These are phyloP conservation scores for Quillaja saponaria DNA, from an alignment of 306 rosid genomes.

Conservation along the genomic window DNA sequence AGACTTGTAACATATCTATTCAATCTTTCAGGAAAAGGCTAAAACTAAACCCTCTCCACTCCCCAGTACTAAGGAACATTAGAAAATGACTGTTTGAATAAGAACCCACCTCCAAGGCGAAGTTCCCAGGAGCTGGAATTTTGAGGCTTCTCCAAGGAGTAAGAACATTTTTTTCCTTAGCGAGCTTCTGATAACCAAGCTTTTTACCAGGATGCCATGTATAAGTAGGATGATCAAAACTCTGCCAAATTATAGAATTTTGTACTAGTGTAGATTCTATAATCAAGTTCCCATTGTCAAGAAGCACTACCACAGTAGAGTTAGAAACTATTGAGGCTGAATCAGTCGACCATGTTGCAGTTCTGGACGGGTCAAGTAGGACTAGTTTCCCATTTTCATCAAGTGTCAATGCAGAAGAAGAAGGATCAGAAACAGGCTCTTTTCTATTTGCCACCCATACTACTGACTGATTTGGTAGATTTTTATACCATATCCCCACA, in stretches of 20 bases:
- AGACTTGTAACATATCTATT: too few species aligned
- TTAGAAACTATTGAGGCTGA: not conserved
- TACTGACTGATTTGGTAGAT: conserved; percentile 9
- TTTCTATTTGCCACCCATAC: conserved; percentile 49
- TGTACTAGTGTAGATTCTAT: conserved; percentile 11
- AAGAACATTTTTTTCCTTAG: conserved; percentile 3
- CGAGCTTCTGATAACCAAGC: conserved; percentile 27
- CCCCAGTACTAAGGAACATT: too few species aligned
- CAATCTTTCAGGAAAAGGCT: too few species aligned
- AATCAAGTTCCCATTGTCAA: conserved; percentile 36
- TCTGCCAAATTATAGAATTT: conserved; percentile 41
- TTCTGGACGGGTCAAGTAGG: conserved; percentile 1
- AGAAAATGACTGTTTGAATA: too few species aligned
- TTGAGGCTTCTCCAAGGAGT: conserved; percentile 30
- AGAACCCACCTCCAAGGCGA: conserved; percentile 11
- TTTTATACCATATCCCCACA: conserved; percentile 47
- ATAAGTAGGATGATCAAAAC: conserved; percentile 48
- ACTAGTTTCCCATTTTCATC: conserved; percentile 24
- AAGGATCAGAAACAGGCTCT: conserved; percentile 37
- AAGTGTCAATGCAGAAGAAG: conserved; percentile 22
- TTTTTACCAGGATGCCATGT: conserved; percentile 42
- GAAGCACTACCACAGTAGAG: conserved; percentile 21
- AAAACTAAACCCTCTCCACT: too few species aligned
- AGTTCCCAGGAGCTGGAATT: conserved; percentile 35
- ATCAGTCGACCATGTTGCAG: conserved; percentile 32